These are phyloP conservation scores for Trypanosoma conorhini DNA, from an alignment of 208 protist species.

Conservation along the genomic window DNA sequence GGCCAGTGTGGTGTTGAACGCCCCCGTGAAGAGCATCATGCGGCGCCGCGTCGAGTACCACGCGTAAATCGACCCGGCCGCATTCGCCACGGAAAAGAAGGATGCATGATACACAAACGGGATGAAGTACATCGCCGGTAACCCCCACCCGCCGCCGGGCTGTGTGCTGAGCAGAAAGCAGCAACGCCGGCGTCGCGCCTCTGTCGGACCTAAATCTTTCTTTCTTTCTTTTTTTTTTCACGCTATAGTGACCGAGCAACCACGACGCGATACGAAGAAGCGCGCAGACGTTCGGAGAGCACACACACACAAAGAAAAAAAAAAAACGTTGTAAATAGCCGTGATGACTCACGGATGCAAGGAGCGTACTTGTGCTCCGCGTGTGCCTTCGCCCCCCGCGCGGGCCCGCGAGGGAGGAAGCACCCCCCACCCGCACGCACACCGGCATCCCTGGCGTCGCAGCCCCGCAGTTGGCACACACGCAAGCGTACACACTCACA, in stretches of 20 bases:
- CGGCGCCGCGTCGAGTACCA: slow-evolving; percentile 65
- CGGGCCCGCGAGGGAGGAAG: background rate
- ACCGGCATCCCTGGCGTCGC: background rate
- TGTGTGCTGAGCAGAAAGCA: background rate
- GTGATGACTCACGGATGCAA: background rate
- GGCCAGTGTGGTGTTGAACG: slow-evolving; percentile 62
- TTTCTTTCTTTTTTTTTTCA: no score
- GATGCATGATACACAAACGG: slow-evolving; percentile 50
- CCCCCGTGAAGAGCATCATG: slow-evolving; percentile 68
- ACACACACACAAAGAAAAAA: background rate
- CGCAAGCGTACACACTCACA: background rate
- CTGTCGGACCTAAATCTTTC: background rate
- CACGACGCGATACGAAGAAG: background rate
- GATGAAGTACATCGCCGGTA: slow-evolving; percentile 31
- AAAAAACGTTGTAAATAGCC: background rate
- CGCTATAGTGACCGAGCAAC: background rate
- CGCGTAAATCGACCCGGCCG: slow-evolving; percentile 49
- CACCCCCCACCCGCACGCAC: background rate
- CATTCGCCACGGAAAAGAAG: slow-evolving; percentile 67
- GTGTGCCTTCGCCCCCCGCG: background rate
- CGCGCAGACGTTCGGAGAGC: background rate
- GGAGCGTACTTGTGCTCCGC: background rate
- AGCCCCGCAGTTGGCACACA: background rate
- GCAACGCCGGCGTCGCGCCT: background rate
- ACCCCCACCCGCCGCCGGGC: background rate